Conservation (phyloP, 2,329 filamentous ascomycete genomes). For the Monilinia polystroma region DNA sequence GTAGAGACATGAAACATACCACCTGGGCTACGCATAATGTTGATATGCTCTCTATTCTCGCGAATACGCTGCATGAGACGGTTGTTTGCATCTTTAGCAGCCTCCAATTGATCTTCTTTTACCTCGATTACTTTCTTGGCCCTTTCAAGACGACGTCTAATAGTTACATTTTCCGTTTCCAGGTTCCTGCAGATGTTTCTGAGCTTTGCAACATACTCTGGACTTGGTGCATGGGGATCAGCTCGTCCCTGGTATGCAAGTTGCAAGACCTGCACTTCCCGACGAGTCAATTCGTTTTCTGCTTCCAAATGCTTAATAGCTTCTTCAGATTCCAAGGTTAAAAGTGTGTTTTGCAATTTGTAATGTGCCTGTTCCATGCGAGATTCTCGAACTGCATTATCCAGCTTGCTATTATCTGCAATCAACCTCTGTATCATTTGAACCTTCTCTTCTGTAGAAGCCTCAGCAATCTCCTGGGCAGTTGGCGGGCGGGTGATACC, state of each 20-base stretch:
- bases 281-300: constrained; percentile 86
- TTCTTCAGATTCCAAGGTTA: constrained; percentile 80
- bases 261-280: constrained; percentile 83
- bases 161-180: constrained; percentile 61
- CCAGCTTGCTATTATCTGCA: constrained; percentile 55
- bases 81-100: constrained; percentile 71
- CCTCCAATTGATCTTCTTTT: constrained; percentile 70
- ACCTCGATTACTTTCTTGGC: constrained; percentile 78
- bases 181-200: constrained; percentile 65
- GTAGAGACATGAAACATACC: constrained; percentile 64
- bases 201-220: constrained; percentile 59
- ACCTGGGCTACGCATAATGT: constrained; percentile 72
- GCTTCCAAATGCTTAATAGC: constrained; percentile 84
- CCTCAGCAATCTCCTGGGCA: constrained; percentile 51
- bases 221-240: constrained; percentile 45
- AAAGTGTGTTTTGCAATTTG: constrained; percentile 83
- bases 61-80: constrained; percentile 80
- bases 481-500: constrained; percentile 42
- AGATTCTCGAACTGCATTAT: constrained; percentile 53
- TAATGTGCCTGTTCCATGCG: constrained; percentile 87
- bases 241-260: constrained; percentile 61
- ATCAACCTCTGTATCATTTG: constrained; percentile 55
- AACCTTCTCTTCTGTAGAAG: constrained; percentile 55
- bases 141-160: constrained; percentile 65
- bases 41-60: constrained; percentile 86